A percentile compares a stretch with the other conserved stretches of the same genome.
Conservation (phyloP, 768 basidiomycete species). For the Panellus pusillus region DNA sequence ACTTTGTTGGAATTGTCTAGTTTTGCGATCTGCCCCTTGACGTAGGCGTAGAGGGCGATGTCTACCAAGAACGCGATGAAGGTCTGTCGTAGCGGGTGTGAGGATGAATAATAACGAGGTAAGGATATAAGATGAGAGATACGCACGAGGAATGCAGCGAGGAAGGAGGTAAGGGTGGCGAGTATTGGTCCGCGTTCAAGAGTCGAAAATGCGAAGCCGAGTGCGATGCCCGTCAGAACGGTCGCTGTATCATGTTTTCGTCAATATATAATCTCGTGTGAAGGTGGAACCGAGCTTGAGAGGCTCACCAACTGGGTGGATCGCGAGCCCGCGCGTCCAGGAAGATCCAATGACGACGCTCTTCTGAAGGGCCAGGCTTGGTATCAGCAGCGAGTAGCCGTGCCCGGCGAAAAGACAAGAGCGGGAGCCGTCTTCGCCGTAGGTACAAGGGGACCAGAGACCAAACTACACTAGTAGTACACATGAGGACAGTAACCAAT, state of each 20-base stretch:
- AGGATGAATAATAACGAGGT: background rate
- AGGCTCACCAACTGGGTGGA: slow-evolving; percentile 72
- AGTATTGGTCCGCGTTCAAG: slow-evolving; percentile 52
- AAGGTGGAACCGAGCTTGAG: background rate
- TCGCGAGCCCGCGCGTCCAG: slow-evolving; percentile 73
- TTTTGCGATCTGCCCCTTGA: slow-evolving; percentile 55
- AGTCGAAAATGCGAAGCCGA: background rate
- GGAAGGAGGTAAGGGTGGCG: slow-evolving; percentile 63
- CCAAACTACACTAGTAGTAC: slow-evolving; percentile 45
- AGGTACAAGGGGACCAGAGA: slow-evolving; percentile 68
- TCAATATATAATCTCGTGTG: background rate
- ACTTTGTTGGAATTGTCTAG: slow-evolving; percentile 35
- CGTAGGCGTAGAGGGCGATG: slow-evolving; percentile 65
- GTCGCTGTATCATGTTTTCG: background rate
- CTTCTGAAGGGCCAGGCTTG: slow-evolving; percentile 21
- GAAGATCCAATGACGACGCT: slow-evolving; percentile 48
- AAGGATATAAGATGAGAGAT: background rate
- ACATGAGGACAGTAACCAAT: too few relatives aligned
- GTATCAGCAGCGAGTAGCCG: slow-evolving; percentile 53
- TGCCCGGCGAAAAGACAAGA: slow-evolving; percentile 52
- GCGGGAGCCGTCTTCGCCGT: slow-evolving; percentile 40
- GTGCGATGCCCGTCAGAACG: background rate
- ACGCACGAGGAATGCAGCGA: slow-evolving; percentile 54
- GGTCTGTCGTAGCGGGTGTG: slow-evolving; percentile 27
- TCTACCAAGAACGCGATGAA: slow-evolving; percentile 75